A percentile compares a stretch with the other conserved stretches of the same genome.
phyloP scores from a whole-genome alignment of 2,329 filamentous ascomycete genomes.

The Geosmithia morbida region DNA sequence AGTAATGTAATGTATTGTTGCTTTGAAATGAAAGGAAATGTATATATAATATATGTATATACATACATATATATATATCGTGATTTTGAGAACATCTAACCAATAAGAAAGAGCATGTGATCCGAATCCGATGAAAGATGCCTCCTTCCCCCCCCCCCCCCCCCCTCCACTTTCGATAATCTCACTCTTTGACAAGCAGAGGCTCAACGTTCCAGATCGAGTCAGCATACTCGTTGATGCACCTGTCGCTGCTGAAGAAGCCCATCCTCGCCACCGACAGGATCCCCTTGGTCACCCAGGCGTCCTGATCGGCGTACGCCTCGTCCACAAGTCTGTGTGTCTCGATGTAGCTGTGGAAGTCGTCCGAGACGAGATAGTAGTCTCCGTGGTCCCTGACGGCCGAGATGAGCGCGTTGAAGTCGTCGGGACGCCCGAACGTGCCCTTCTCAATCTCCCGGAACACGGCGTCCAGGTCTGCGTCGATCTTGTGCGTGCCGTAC shows the following conservation, averaged over 20 bases:
- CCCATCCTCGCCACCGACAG: slow-evolving; percentile 85
- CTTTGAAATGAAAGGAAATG: not conserved
- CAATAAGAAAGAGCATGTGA: too few relatives aligned
- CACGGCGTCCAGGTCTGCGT: slow-evolving; percentile 63
- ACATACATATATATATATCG: too few relatives aligned
- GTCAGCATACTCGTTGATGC: slow-evolving; percentile 95
- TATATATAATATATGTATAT: too few relatives aligned
- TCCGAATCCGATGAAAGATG: too few relatives aligned
- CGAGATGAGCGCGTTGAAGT: slow-evolving; percentile 72
- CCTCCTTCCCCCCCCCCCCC: too few relatives aligned
- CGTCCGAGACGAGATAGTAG: slow-evolving; percentile 94
- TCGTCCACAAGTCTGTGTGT: slow-evolving; percentile 86
- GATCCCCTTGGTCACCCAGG: slow-evolving; percentile 86
- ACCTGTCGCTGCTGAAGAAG: slow-evolving; percentile 90
- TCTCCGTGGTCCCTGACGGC: slow-evolving; percentile 88
- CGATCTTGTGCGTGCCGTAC: slow-evolving; percentile 61
- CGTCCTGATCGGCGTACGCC: slow-evolving; percentile 81
- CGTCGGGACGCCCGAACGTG: slow-evolving; percentile 63
- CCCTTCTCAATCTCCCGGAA: slow-evolving; percentile 71
- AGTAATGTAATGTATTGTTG: not conserved
- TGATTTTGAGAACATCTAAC: not conserved
- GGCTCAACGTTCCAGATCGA: slow-evolving; percentile 96
- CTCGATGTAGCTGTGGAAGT: slow-evolving; percentile 89
- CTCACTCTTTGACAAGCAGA: slow-evolving; percentile 17
- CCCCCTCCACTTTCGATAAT: too few relatives aligned